Evolutionary conservation across 352 stramenopile species (phyloP).

Genomic region (Peronospora tabacina): DNA sequence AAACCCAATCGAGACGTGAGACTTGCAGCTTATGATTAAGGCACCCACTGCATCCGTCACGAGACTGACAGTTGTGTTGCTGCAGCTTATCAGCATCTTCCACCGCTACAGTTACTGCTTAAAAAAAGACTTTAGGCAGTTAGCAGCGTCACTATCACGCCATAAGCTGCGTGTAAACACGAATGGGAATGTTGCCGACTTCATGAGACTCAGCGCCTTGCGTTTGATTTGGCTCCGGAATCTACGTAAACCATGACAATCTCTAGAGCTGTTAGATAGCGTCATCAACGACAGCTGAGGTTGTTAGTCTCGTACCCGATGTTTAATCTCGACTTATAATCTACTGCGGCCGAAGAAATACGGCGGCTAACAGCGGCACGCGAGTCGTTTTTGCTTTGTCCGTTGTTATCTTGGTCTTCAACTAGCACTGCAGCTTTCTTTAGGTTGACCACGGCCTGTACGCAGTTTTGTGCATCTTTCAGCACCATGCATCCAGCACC

Average conservation of each 20-base stretch:
- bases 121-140: conserved; percentile 36
- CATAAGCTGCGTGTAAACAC: conserved; percentile 37
- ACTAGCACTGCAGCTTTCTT: conserved; percentile 37
- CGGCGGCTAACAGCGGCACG: conserved; percentile 26
- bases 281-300: no score
- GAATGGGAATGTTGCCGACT: conserved; percentile 28
- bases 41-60: conserved; percentile 38
- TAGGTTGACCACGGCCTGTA: conserved; percentile 53
- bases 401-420: conserved; percentile 26
- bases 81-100: conserved; percentile 8
- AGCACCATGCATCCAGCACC: conserved; percentile 42
- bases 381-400: conserved; percentile 36
- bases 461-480: no score
- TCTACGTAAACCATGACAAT: conserved; percentile 14
- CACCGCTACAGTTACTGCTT: conserved; percentile 2
- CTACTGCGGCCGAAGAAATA: conserved; percentile 50
- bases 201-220: conserved; percentile 48
- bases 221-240: conserved; percentile 38
- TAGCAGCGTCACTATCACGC: conserved; percentile 40
- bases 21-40: conserved; percentile 28
- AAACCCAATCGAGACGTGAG: background rate
- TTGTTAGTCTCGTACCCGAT: conserved; percentile 32
- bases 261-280: background rate
- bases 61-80: conserved; percentile 11
- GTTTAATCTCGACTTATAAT: conserved; percentile 63